Evolutionary conservation across 306 rosid genomes (phyloP).

Genomic region (Nissolia schottii): DNA sequence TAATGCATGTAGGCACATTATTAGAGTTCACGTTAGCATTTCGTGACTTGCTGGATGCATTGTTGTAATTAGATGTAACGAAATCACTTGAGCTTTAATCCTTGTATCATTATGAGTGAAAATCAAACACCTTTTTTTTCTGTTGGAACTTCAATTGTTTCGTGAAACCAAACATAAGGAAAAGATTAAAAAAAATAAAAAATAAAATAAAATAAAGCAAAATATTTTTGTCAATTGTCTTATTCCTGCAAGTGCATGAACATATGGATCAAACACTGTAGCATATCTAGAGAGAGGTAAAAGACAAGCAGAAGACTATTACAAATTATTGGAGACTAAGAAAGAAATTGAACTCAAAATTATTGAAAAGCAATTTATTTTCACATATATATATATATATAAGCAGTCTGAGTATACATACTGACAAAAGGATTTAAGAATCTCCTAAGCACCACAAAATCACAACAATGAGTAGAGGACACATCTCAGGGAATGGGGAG

Average conservation of each 20-base stretch:
- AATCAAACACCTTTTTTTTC: too few species aligned
- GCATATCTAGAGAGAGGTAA: background rate
- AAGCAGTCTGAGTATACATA: conserved; percentile 19
- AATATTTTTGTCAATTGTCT: background rate
- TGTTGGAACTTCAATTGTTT: too few species aligned
- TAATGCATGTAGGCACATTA: too few species aligned
- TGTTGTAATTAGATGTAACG: too few species aligned
- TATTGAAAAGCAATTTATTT: conserved; percentile 12
- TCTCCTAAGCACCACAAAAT: conserved; percentile 22
- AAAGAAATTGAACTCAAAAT: background rate
- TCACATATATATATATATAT: background rate
- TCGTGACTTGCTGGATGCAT: too few species aligned
- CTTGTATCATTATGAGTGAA: too few species aligned
- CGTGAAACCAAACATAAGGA: background rate
- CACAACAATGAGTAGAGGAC: conserved; percentile 10
- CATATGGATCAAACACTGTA: background rate
- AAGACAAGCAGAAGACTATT: background rate
- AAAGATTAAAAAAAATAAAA: background rate
- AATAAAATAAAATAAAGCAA: too few species aligned
- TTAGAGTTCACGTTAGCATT: too few species aligned
- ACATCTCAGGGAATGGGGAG: background rate
- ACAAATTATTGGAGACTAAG: background rate
- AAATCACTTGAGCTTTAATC: too few species aligned
- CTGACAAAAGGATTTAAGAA: conserved; percentile 16
- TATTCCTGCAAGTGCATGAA: background rate